Evolutionary conservation across 1,284 basidiomycete genomes (phyloP).

Genomic region (Naganishia cerealis): DNA sequence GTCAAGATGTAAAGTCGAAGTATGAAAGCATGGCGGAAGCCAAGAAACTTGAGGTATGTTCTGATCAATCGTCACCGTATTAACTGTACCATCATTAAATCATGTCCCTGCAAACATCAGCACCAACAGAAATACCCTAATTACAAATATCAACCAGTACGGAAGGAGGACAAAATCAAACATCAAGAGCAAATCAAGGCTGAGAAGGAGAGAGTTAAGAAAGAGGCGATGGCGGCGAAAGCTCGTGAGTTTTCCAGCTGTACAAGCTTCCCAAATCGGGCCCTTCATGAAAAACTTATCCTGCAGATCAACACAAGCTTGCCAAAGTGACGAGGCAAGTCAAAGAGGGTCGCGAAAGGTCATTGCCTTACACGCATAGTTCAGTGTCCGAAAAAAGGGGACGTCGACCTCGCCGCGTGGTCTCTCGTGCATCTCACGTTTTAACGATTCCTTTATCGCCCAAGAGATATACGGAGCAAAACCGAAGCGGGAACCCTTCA

Average conservation of each 20-base stretch:
- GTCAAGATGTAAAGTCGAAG: conserved; percentile 58
- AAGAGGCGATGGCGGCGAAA: conserved; percentile 40
- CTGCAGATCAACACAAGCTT: conserved; percentile 16
- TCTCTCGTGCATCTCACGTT: conserved; percentile 7
- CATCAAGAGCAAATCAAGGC: conserved; percentile 35
- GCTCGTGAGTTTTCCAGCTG: conserved; percentile 15
- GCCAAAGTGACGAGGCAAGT: conserved; percentile 22
- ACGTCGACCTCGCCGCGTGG: conserved; percentile 8
- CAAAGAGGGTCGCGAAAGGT: conserved; percentile 6
- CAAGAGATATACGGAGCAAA: not conserved
- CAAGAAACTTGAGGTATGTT: conserved; percentile 62
- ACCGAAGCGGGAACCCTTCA: not conserved
- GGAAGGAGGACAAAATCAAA: conserved; percentile 64
- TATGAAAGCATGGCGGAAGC: conserved; percentile 71
- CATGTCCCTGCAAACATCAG: conserved; percentile 34
- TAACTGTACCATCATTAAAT: not conserved
- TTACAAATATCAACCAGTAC: conserved; percentile 72
- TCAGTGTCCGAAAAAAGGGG: conserved; percentile 4
- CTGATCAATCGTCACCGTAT: not conserved
- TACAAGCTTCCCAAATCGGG: not conserved
- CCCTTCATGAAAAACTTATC: not conserved
- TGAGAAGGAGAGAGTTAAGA: conserved; percentile 53
- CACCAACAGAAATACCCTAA: conserved; percentile 66
- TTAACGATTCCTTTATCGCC: conserved; percentile 11
- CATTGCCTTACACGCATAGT: conserved; percentile 1